Conservation (phyloP, 129 eudicot species). For the Smallanthus sonchifolius region DNA sequence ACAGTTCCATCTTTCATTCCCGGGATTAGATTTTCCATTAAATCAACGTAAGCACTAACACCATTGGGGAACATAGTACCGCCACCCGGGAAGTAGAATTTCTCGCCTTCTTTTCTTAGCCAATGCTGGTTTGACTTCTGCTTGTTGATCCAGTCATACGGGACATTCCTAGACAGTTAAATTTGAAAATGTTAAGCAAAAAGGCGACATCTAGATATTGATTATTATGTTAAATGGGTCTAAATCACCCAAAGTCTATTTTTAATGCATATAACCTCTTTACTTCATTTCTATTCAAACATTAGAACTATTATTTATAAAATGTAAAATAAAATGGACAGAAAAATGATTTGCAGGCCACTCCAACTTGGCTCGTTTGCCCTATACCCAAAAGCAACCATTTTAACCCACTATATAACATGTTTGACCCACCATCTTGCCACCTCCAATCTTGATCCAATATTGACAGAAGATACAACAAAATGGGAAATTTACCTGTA, state of each 20-base stretch:
- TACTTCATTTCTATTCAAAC: not conserved
- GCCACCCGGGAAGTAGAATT: constrained; percentile 92
- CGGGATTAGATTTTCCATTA: constrained; percentile 78
- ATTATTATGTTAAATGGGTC: not conserved
- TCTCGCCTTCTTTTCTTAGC: constrained; percentile 92
- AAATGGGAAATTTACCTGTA: constrained; percentile 59
- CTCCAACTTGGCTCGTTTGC: not conserved
- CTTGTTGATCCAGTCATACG: constrained; percentile 97
- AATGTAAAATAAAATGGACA: not conserved
- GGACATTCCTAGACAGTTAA: constrained; percentile 74
- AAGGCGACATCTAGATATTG: constrained; percentile 16
- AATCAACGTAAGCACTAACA: constrained; percentile 69
- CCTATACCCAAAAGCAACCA: not conserved
- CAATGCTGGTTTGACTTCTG: constrained; percentile 94
- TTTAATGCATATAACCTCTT: not conserved
- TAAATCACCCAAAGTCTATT: not conserved
- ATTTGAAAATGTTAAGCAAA: constrained; percentile 41
- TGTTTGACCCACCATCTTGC: not conserved
- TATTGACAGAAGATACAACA: constrained; percentile 29
- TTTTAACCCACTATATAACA: not conserved
- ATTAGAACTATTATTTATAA: not conserved
- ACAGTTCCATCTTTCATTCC: constrained; percentile 86
- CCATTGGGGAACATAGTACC: constrained; percentile 98
- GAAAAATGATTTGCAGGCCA: not conserved
- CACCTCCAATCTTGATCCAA: constrained; percentile 15